Evolutionary conservation across 2,329 filamentous ascomycete species (phyloP).

Genomic region (Herpomyces periplanetae): DNA sequence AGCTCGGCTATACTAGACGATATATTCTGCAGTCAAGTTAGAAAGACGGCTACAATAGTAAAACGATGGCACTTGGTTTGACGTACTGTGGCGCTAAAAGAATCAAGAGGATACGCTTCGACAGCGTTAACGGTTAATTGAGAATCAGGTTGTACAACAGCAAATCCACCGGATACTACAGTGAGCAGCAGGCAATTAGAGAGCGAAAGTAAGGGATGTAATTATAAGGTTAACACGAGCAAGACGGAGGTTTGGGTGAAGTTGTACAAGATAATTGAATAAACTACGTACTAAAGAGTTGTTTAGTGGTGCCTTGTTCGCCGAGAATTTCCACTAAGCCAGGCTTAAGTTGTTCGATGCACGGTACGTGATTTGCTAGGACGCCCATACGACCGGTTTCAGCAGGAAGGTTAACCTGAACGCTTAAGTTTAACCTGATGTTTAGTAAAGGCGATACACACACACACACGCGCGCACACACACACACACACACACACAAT

Average conservation of each 20-base stretch:
- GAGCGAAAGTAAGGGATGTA: slow-evolving; percentile 1
- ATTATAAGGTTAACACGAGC: not conserved
- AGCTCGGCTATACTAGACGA: no score
- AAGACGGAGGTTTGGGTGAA: no score
- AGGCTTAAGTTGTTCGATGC: slow-evolving; percentile 94
- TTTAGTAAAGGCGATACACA: no score
- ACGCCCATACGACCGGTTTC: slow-evolving; percentile 98
- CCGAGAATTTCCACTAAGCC: slow-evolving; percentile 81
- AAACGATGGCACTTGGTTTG: no score
- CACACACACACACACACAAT: no score
- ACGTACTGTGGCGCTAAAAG: slow-evolving; percentile 50
- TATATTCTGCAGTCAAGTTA: no score
- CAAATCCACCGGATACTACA: slow-evolving; percentile 76
- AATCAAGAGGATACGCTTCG: slow-evolving; percentile 70
- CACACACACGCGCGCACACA: no score
- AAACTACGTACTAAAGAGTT: slow-evolving; percentile 60
- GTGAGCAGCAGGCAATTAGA: no score
- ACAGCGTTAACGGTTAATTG: slow-evolving; percentile 89
- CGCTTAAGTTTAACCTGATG: no score
- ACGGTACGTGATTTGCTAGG: slow-evolving; percentile 89
- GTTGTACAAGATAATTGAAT: not conserved
- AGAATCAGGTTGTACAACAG: slow-evolving; percentile 79
- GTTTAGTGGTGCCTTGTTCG: slow-evolving; percentile 52
- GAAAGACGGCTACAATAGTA: no score
- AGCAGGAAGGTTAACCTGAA: slow-evolving; percentile 95